Evolutionary conservation across 495 filamentous ascomycete species (phyloP).

Genomic region (Acidomyces sp.): DNA sequence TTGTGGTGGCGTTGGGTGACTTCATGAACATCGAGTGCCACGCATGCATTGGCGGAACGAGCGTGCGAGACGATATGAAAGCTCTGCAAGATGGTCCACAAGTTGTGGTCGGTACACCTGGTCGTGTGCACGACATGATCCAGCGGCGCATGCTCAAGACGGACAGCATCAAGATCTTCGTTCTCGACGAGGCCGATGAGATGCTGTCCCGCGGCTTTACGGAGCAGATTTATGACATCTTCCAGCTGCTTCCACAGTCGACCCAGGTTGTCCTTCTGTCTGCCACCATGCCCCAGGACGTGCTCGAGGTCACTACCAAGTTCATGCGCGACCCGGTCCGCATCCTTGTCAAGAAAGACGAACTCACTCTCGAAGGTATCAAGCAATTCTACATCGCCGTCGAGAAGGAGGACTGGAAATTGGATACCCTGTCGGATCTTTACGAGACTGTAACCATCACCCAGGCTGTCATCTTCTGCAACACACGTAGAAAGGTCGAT

Average conservation of each 20-base stretch:
- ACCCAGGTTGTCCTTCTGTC: slow-evolving; percentile 97
- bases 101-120: slow-evolving; percentile 91
- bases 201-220: slow-evolving; percentile 97
- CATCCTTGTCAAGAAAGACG: slow-evolving; percentile 98
- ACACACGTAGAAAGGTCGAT: slow-evolving; percentile 98
- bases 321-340: slow-evolving; percentile 99
- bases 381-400: slow-evolving; percentile 99
- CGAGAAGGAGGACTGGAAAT: slow-evolving; percentile 99
- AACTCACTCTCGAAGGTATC: slow-evolving; percentile 96
- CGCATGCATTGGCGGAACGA: slow-evolving; percentile 97
- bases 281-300: slow-evolving; percentile 95
- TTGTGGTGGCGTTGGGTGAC: slow-evolving; percentile 94
- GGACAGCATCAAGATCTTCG: slow-evolving; percentile 96
- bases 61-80: slow-evolving; percentile 94
- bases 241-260: slow-evolving; percentile 90
- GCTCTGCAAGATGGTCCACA: slow-evolving; percentile 91
- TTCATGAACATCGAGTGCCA: slow-evolving; percentile 99
- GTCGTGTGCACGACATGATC: slow-evolving; percentile 98
- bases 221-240: slow-evolving; percentile 99
- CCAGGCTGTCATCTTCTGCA: slow-evolving; percentile 99
- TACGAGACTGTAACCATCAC: slow-evolving; percentile 99
- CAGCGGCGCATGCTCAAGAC: slow-evolving; percentile 88
- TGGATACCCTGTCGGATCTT: slow-evolving; percentile 94
- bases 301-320: slow-evolving; percentile 98
- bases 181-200: slow-evolving; percentile 98